These are phyloP conservation scores for Ocimum tenuiflorum DNA, from an alignment of 257 asterid genomes.

Conservation along the genomic window DNA sequence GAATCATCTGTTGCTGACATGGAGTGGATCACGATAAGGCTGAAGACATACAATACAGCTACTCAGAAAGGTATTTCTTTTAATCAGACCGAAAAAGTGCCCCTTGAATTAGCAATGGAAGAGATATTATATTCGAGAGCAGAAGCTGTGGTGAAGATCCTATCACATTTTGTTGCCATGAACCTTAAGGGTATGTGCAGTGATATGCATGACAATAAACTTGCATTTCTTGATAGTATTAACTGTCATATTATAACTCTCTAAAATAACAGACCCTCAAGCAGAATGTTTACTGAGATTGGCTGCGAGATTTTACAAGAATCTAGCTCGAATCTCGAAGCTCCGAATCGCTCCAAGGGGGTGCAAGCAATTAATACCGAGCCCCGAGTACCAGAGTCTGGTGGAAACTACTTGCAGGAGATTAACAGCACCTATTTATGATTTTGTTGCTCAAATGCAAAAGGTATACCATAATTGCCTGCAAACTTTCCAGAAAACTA, in stretches of 20 bases:
- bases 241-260: conserved; percentile 1
- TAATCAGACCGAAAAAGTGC: conserved; percentile 32
- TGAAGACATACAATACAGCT: conserved; percentile 43
- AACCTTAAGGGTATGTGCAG: conserved; percentile 53
- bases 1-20: conserved; percentile 51
- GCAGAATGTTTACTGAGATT: conserved; percentile 61
- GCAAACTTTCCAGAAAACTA: background rate
- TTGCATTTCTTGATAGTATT: background rate
- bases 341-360: conserved; percentile 59
- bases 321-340: conserved; percentile 63
- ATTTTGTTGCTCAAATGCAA: conserved; percentile 58
- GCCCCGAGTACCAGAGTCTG: conserved; percentile 58
- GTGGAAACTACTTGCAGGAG: conserved; percentile 75
- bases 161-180: conserved; percentile 61
- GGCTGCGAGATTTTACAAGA: conserved; percentile 65
- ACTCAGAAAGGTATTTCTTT: conserved; percentile 40
- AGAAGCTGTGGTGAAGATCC: conserved; percentile 54
- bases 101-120: conserved; percentile 47
- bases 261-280: conserved; percentile 50
- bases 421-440: conserved; percentile 63
- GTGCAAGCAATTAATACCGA: conserved; percentile 57
- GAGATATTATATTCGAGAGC: conserved; percentile 59
- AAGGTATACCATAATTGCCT: conserved; percentile 32
- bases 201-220: background rate
- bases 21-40: conserved; percentile 53